Evolutionary conservation across 805 yeast species (phyloP).

Genomic region (Ogataea angusta): DNA sequence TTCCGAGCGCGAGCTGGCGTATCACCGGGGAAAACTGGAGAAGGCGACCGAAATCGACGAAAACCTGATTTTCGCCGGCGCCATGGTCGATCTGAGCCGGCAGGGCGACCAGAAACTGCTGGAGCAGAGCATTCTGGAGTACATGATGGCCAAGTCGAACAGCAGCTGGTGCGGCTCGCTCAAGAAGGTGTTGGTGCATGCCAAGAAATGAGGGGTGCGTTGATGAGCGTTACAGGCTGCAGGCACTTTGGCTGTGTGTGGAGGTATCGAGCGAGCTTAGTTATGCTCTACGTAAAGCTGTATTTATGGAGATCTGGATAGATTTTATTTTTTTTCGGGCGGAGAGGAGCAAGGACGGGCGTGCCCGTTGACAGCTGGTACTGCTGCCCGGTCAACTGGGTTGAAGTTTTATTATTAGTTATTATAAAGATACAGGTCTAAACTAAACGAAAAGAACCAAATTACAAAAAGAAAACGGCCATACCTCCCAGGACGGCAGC

Average conservation of each 20-base stretch:
- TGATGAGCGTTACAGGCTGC: no score
- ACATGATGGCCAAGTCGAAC: conserved; percentile 57
- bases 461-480: conserved; percentile 12
- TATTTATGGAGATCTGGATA: no score
- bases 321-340: no score
- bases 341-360: no score
- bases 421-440: no score
- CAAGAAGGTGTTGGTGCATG: conserved; percentile 42
- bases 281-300: no score
- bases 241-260: no score
- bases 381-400: no score
- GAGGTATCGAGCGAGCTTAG: no score
- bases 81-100: conserved; percentile 22
- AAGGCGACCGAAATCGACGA: conserved; percentile 28
- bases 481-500: conserved; percentile 12
- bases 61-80: conserved; percentile 27
- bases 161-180: conserved; percentile 68
- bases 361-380: no score
- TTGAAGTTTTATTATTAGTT: no score
- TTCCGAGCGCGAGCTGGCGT: conserved; percentile 40
- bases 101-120: conserved; percentile 15
- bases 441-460: background rate
- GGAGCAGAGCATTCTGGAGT: conserved; percentile 41
- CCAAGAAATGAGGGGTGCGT: background rate
- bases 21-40: conserved; percentile 40